phyloP scores from a whole-genome alignment of 2,329 filamentous ascomycete species.

The Aureobasidium sp. region DNA sequence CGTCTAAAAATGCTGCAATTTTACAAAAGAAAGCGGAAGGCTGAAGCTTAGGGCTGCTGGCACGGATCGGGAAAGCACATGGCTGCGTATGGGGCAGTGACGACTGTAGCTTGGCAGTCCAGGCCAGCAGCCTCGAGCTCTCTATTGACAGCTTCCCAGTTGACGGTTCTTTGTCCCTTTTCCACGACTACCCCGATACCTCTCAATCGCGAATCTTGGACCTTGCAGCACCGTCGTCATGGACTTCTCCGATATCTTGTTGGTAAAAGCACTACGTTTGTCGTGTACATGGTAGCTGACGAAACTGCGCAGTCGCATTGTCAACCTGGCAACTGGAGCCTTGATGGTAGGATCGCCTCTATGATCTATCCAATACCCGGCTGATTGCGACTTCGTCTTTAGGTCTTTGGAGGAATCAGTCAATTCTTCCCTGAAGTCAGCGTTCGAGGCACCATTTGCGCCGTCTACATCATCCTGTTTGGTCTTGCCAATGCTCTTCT shows the following conservation, averaged over 20 bases:
- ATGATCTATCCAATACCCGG: too few relatives aligned
- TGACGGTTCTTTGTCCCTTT: background rate
- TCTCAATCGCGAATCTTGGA: background rate
- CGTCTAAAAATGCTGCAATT: background rate
- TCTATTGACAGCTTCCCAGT: slow-evolving; percentile 7
- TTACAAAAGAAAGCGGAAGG: background rate
- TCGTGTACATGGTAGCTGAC: background rate
- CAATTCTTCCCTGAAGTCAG: slow-evolving; percentile 55
- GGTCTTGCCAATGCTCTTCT: slow-evolving; percentile 52
- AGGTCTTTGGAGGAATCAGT: slow-evolving; percentile 62
- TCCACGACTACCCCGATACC: background rate
- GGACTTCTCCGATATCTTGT: slow-evolving; percentile 93
- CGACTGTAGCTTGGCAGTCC: slow-evolving; percentile 3
- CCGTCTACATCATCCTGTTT: slow-evolving; percentile 83
- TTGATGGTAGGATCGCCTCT: background rate
- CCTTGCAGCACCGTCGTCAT: slow-evolving; percentile 43
- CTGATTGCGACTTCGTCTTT: background rate
- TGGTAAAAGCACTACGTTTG: slow-evolving; percentile 20
- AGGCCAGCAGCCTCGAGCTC: background rate
- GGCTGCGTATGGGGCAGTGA: background rate
- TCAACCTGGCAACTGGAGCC: slow-evolving; percentile 57
- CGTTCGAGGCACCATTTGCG: slow-evolving; percentile 69
- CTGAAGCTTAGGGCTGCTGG: background rate
- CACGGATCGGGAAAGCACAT: background rate
- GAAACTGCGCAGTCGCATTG: slow-evolving; percentile 63